These are phyloP conservation scores for Bruguiera hainesii DNA, from an alignment of 441 rosid species.

Conservation along the genomic window DNA sequence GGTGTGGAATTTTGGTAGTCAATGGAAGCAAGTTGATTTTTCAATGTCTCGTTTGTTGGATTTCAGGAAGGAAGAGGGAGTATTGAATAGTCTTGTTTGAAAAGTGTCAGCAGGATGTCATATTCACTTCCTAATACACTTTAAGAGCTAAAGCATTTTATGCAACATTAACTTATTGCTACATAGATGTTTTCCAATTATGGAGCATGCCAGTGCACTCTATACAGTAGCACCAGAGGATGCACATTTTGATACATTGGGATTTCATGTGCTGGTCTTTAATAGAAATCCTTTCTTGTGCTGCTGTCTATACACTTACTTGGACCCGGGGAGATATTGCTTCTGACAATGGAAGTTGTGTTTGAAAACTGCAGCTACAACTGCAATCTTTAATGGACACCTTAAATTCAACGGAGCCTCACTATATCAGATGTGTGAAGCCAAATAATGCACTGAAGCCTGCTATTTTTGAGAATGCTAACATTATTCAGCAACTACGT, in stretches of 20 bases:
- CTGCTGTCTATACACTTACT: neutral
- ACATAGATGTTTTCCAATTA: neutral
- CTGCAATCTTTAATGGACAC: conserved; percentile 99
- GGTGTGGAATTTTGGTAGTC: no score
- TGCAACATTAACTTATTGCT: conserved; percentile 4
- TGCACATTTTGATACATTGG: neutral
- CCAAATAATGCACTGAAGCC: conserved; percentile 98
- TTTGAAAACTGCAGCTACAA: conserved; percentile 69
- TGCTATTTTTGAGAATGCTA: conserved; percentile 89
- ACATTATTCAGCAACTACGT: conserved; percentile 95
- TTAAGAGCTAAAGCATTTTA: neutral
- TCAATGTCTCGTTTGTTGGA: no score
- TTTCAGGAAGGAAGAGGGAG: no score
- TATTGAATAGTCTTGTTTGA: no score
- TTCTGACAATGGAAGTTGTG: conserved; percentile 26
- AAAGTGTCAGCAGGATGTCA: neutral
- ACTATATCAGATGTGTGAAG: conserved; percentile 99
- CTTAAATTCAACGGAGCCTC: conserved; percentile 94
- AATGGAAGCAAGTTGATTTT: no score
- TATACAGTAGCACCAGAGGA: neutral
- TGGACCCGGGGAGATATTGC: conserved; percentile 4
- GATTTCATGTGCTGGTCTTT: neutral
- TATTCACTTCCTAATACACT: no score
- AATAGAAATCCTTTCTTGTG: neutral
- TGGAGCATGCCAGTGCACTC: neutral